Evolutionary conservation across 2,329 filamentous ascomycete genomes (phyloP).

Genomic region (Penicillium sp.): DNA sequence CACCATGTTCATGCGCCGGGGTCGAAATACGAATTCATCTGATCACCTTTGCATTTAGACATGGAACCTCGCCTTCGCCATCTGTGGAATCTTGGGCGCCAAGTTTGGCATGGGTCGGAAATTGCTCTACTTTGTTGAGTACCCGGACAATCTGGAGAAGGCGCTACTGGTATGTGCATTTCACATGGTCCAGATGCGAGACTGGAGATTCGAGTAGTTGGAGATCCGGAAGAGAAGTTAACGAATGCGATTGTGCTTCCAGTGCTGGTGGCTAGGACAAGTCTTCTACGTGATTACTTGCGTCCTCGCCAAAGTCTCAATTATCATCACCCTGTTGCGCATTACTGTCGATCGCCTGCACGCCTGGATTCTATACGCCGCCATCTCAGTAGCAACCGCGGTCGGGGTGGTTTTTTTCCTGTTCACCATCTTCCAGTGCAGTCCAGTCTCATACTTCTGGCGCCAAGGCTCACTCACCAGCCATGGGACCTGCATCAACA

Average conservation of each 20-base stretch:
- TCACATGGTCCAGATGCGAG: too few species aligned
- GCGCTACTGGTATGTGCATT: conserved; percentile 27
- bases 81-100: conserved; percentile 30
- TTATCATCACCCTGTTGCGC: conserved; percentile 55
- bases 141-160: conserved; percentile 21
- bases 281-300: conserved; percentile 53
- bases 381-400: conserved; percentile 45
- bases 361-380: conserved; percentile 47
- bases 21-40: not conserved
- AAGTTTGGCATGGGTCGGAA: conserved; percentile 28
- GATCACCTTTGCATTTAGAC: conserved; percentile 10
- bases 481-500: conserved; percentile 44
- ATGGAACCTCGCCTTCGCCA: conserved; percentile 29
- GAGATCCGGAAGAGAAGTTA: not conserved
- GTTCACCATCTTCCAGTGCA: conserved; percentile 54
- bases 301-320: conserved; percentile 50
- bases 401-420: conserved; percentile 53
- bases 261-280: conserved; percentile 55
- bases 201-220: not conserved
- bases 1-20: not conserved
- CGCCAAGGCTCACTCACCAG: conserved; percentile 14
- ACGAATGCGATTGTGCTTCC: not conserved
- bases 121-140: conserved; percentile 17
- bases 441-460: conserved; percentile 55
- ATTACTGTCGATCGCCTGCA: conserved; percentile 50